Evolutionary conservation across 2,329 filamentous ascomycete species (phyloP).

Genomic region (Exophiala calicioides): DNA sequence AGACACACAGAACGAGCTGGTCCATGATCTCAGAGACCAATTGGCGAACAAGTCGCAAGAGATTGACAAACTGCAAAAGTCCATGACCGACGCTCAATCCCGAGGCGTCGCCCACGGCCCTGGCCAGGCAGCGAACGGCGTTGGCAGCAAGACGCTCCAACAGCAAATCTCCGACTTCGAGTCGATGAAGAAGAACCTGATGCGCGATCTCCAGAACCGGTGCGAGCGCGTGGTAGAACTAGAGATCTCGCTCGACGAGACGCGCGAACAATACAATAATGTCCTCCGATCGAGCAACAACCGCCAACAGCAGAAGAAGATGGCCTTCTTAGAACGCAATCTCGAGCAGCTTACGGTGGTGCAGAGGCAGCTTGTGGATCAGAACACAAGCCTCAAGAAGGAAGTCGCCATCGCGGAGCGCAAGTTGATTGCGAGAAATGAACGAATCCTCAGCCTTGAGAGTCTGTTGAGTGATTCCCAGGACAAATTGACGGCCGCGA

Average conservation of each 20-base stretch:
- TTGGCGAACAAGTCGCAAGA: constrained; percentile 77
- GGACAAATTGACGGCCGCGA: constrained; percentile 95
- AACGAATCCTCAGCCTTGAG: constrained; percentile 93
- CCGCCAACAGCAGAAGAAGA: constrained; percentile 99
- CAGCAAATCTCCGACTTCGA: constrained; percentile 99
- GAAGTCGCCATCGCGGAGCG: constrained; percentile 98
- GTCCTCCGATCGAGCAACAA: constrained; percentile 96
- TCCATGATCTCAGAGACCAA: constrained; percentile 75
- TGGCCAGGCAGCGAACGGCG: constrained; percentile 59
- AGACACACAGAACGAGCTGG: constrained; percentile 70
- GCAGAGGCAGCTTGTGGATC: constrained; percentile 94
- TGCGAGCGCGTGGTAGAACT: constrained; percentile 98
- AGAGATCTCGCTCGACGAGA: constrained; percentile 96
- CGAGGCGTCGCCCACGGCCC: constrained; percentile 49
- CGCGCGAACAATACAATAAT: constrained; percentile 98
- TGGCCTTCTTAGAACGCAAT: constrained; percentile 98
- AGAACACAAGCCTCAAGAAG: constrained; percentile 96
- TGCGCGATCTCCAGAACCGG: constrained; percentile 97
- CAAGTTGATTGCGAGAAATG: constrained; percentile 93
- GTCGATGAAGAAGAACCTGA: constrained; percentile 99
- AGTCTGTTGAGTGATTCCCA: constrained; percentile 92
- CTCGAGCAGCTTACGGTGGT: constrained; percentile 97
- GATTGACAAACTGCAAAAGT: constrained; percentile 74
- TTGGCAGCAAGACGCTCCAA: constrained; percentile 87
- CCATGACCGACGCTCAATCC: constrained; percentile 77